phyloP scores from a whole-genome alignment of 495 filamentous ascomycete genomes.

The Podospora anserina region DNA sequence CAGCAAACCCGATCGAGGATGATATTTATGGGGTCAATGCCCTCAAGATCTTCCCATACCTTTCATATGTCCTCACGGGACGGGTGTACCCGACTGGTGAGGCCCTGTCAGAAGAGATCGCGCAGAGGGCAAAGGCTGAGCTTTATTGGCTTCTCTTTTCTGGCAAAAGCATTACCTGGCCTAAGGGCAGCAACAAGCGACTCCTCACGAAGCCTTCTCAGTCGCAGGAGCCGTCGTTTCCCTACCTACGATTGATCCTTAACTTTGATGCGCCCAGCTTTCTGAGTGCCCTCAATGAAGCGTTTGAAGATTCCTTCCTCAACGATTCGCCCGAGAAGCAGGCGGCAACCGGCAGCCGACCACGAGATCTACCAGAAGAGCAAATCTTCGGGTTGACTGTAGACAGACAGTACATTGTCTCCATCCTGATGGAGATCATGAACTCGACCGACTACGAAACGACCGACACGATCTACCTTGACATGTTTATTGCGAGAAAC shows the following conservation, averaged over 20 bases:
- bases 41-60: slow-evolving; percentile 89
- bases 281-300: slow-evolving; percentile 93
- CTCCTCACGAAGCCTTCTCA: slow-evolving; percentile 52
- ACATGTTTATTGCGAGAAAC: slow-evolving; percentile 97
- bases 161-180: slow-evolving; percentile 66
- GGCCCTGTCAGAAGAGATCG: slow-evolving; percentile 61
- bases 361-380: slow-evolving; percentile 54
- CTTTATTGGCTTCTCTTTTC: slow-evolving; percentile 93
- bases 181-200: slow-evolving; percentile 51
- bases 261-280: slow-evolving; percentile 88
- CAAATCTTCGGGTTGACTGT: slow-evolving; percentile 68
- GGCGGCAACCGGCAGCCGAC: slow-evolving; percentile 48
- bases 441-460: slow-evolving; percentile 62
- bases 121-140: slow-evolving; percentile 73
- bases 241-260: slow-evolving; percentile 77
- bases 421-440: slow-evolving; percentile 87
- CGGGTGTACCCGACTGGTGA: slow-evolving; percentile 87
- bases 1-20: slow-evolving; percentile 40
- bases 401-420: slow-evolving; percentile 86
- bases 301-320: slow-evolving; percentile 91
- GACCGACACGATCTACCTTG: slow-evolving; percentile 87
- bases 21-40: slow-evolving; percentile 61
- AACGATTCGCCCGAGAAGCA: slow-evolving; percentile 65
- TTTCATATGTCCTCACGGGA: slow-evolving; percentile 89
- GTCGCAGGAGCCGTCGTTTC: slow-evolving; percentile 64